phyloP scores from a whole-genome alignment of 345 rosid genomes.

The Eucalyptus globulus region DNA sequence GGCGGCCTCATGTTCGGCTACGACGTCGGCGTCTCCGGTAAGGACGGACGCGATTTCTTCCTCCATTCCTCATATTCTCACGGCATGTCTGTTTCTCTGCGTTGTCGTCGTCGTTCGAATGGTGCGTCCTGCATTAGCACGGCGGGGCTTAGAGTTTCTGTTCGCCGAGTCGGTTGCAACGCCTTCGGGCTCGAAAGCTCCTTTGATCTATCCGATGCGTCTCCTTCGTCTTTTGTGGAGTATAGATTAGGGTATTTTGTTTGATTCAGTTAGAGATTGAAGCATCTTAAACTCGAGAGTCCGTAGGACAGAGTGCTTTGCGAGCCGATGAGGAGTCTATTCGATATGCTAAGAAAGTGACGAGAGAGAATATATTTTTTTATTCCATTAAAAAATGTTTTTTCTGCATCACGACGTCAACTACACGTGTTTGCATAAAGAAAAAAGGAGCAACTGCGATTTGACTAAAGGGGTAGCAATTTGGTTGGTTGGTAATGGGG shows the following conservation, averaged over 20 bases:
- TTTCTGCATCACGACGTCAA: not conserved
- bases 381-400: not conserved
- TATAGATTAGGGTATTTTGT: not conserved
- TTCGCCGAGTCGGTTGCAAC: not conserved
- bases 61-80: not conserved
- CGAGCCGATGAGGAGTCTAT: not conserved
- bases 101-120: not conserved
- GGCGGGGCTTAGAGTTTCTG: not conserved
- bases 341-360: not conserved
- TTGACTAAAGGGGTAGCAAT: not conserved
- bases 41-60: not conserved
- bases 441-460: not conserved
- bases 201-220: not conserved
- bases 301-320: not conserved
- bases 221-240: not conserved
- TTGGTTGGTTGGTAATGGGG: not conserved
- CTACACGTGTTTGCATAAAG: not conserved
- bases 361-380: not conserved
- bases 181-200: not conserved
- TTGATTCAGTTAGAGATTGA: not conserved
- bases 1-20: constrained; percentile 99
- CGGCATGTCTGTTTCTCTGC: not conserved
- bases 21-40: constrained; percentile 91
- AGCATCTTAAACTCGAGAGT: not conserved
- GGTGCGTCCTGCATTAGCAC: not conserved